These are phyloP conservation scores for Stellera chamaejasme DNA, from an alignment of 345 rosid genomes.

Conservation along the genomic window DNA sequence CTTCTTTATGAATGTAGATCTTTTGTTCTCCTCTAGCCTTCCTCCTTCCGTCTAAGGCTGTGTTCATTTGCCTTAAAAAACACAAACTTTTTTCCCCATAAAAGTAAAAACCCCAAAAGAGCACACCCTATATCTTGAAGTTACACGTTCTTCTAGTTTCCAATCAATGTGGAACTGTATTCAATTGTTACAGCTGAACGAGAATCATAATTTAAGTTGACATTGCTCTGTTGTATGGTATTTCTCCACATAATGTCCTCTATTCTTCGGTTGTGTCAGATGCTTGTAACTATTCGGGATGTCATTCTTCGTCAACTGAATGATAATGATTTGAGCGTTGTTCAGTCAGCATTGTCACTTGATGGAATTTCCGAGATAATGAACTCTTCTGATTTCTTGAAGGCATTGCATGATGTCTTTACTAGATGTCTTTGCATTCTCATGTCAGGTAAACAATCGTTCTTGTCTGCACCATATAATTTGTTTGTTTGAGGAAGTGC, in stretches of 20 bases:
- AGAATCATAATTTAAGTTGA: no score
- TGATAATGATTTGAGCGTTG: conserved; percentile 78
- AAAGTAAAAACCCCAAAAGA: no score
- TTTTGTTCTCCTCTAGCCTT: no score
- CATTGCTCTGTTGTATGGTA: neutral
- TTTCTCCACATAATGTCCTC: neutral
- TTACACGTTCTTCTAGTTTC: no score
- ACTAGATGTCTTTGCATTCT: conserved; percentile 44
- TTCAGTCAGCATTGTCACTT: conserved; percentile 59
- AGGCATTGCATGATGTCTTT: conserved; percentile 42
- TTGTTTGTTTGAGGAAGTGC: neutral
- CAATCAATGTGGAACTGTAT: no score
- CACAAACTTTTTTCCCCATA: no score
- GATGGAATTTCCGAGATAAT: conserved; percentile 49
- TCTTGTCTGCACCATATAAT: neutral
- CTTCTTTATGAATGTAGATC: no score
- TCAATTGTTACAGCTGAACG: no score
- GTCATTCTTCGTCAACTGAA: conserved; percentile 58
- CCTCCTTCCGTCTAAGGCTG: no score
- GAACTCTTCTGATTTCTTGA: conserved; percentile 43
- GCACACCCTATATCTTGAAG: no score
- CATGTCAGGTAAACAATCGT: conserved; percentile 39
- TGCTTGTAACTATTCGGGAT: conserved; percentile 53
- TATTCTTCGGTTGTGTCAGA: conserved; percentile 34
- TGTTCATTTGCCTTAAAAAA: no score